Conservation (phyloP, 2,329 filamentous ascomycete species). For the Alternaria viburni region DNA sequence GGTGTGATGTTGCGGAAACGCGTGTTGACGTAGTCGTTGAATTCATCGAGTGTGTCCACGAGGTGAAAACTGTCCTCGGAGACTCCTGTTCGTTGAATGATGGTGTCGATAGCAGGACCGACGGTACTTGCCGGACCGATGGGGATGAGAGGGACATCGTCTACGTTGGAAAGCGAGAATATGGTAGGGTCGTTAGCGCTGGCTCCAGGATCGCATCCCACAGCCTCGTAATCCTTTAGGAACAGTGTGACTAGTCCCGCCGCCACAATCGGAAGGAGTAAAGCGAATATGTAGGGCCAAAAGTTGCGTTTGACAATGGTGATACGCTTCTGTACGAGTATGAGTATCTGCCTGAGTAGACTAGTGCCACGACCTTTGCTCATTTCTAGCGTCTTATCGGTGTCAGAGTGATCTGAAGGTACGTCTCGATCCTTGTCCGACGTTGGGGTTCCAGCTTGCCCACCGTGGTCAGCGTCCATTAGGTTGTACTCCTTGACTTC, state of each 20-base stretch:
- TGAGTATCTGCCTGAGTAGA: constrained; percentile 71
- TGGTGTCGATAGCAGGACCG: constrained; percentile 28
- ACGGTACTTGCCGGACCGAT: constrained; percentile 49
- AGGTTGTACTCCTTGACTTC: constrained; percentile 68
- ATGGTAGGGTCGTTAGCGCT: constrained; percentile 40
- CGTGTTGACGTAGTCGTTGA: constrained; percentile 68
- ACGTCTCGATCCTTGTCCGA: constrained; percentile 29
- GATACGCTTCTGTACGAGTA: constrained; percentile 78
- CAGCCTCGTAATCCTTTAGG: constrained; percentile 62
- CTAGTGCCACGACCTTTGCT: constrained; percentile 73
- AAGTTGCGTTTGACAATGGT: constrained; percentile 81
- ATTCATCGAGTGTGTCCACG: constrained; percentile 70
- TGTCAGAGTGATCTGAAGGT: constrained; percentile 40
- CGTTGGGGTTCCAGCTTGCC: constrained; percentile 22
- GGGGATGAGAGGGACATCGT: constrained; percentile 44
- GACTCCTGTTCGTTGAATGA: constrained; percentile 39
- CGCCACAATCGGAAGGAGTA: constrained; percentile 79
- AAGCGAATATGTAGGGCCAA: constrained; percentile 75
- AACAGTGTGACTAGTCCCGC: constrained; percentile 81
- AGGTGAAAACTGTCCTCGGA: constrained; percentile 50
- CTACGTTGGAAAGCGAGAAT: constrained; percentile 34
- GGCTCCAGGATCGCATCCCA: constrained; percentile 54
- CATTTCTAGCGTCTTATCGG: constrained; percentile 52
- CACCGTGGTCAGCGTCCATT: constrained; percentile 32
- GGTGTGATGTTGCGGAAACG: constrained; percentile 74